phyloP scores from a whole-genome alignment of 805 yeast genomes.

The Wickerhamomyces alni region DNA sequence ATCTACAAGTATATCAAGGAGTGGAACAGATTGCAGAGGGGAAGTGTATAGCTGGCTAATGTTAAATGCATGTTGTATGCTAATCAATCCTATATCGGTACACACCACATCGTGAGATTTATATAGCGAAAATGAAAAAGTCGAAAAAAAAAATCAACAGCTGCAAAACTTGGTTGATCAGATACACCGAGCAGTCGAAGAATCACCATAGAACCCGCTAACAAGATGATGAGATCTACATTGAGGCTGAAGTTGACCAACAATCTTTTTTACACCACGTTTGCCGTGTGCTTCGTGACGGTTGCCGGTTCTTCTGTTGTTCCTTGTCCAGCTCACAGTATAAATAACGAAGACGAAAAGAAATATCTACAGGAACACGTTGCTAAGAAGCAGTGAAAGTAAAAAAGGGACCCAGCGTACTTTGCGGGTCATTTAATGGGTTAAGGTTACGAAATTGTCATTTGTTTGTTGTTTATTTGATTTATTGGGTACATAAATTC shows the following conservation, averaged over 20 bases:
- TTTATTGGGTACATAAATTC: neutral
- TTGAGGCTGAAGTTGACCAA: conserved; percentile 47
- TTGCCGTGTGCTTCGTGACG: conserved; percentile 50
- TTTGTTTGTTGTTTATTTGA: neutral
- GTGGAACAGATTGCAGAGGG: conserved; percentile 29
- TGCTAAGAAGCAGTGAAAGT: neutral
- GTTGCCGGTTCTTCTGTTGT: conserved; percentile 36
- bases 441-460: neutral
- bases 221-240: conserved; percentile 39
- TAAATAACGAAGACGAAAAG: conserved; percentile 33
- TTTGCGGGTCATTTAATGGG: neutral
- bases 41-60: neutral
- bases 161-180: neutral
- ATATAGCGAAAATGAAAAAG: too few relatives aligned
- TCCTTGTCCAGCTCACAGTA: conserved; percentile 39
- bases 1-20: conserved; percentile 22
- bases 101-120: neutral
- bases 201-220: too few relatives aligned
- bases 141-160: neutral
- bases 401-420: neutral
- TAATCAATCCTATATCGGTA: neutral
- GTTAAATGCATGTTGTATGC: too few relatives aligned
- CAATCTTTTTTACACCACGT: conserved; percentile 51
- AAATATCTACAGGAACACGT: conserved; percentile 12
- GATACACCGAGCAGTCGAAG: too few relatives aligned